Percentiles rank a stretch among this genome's conserved stretches.
Evolutionary conservation across 2,329 filamentous ascomycete genomes (phyloP).

Genomic region (Cladosporium sp.): DNA sequence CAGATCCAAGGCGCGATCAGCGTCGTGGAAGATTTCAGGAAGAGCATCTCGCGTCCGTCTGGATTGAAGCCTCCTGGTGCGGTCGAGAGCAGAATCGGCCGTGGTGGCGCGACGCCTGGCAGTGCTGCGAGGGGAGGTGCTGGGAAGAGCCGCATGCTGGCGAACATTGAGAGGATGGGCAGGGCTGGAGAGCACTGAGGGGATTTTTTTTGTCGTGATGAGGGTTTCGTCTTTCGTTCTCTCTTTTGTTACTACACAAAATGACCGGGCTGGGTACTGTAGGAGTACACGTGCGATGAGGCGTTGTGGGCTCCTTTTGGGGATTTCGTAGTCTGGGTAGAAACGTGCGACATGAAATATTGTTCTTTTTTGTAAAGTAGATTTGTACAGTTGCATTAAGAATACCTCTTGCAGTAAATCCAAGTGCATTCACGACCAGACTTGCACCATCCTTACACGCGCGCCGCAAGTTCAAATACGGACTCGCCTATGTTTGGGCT

Average conservation of each 20-base stretch:
- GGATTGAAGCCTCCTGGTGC: slow-evolving; percentile 59
- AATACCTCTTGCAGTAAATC: background rate
- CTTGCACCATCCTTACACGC: no score
- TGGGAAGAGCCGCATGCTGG: slow-evolving; percentile 73
- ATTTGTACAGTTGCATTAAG: background rate
- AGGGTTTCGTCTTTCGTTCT: background rate
- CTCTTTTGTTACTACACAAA: background rate
- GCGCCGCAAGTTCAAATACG: background rate
- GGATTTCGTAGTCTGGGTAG: slow-evolving; percentile 16
- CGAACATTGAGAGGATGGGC: slow-evolving; percentile 85
- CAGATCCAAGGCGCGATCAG: slow-evolving; percentile 29
- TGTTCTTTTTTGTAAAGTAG: background rate
- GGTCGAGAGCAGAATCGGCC: slow-evolving; percentile 49
- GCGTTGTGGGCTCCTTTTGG: background rate
- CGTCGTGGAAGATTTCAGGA: slow-evolving; percentile 52
- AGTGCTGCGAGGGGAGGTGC: slow-evolving; percentile 35
- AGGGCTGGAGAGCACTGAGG: slow-evolving; percentile 37
- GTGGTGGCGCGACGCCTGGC: slow-evolving; percentile 24
- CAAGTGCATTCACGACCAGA: no score
- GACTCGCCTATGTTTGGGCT: no score
- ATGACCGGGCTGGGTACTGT: background rate
- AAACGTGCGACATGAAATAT: slow-evolving; percentile 4
- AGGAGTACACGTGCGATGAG: background rate
- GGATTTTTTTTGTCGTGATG: background rate
- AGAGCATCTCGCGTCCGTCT: slow-evolving; percentile 51